phyloP scores from a whole-genome alignment of 225 moss, liverwort and hornwort species.

The Marchantia polymorpha region DNA sequence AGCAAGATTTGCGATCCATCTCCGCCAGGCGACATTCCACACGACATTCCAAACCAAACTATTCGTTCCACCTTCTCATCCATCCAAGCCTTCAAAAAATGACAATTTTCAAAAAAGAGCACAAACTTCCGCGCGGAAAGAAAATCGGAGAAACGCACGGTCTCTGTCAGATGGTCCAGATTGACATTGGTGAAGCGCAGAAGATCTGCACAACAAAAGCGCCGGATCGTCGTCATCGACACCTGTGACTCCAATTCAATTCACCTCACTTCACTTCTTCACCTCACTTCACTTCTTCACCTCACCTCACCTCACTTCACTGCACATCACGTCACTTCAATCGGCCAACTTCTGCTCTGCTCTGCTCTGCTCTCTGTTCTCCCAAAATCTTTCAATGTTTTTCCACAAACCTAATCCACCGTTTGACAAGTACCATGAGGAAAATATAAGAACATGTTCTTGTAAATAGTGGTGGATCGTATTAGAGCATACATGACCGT shows the following conservation, averaged over 20 bases:
- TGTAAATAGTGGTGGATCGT: background rate
- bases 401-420: no score
- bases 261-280: background rate
- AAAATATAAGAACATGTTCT: background rate
- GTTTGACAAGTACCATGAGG: background rate
- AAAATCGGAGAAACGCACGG: conserved; percentile 27
- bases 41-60: background rate
- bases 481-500: background rate
- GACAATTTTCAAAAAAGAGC: background rate
- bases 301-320: no score
- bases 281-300: no score
- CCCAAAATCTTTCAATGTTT: no score
- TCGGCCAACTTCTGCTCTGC: no score
- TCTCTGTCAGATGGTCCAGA: conserved; percentile 69
- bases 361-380: no score
- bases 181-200: conserved; percentile 54
- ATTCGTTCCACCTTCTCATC: background rate
- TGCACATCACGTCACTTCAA: no score
- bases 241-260: background rate
- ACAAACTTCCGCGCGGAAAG: background rate
- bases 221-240: conserved; percentile 59
- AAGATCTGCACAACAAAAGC: conserved; percentile 65
- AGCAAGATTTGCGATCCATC: background rate
- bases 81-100: background rate
- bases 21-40: background rate